Percentiles rank a stretch among this genome's conserved stretches.
phyloP scores from a whole-genome alignment of 164 flowering plant species.

The Magnolia officinalis region DNA sequence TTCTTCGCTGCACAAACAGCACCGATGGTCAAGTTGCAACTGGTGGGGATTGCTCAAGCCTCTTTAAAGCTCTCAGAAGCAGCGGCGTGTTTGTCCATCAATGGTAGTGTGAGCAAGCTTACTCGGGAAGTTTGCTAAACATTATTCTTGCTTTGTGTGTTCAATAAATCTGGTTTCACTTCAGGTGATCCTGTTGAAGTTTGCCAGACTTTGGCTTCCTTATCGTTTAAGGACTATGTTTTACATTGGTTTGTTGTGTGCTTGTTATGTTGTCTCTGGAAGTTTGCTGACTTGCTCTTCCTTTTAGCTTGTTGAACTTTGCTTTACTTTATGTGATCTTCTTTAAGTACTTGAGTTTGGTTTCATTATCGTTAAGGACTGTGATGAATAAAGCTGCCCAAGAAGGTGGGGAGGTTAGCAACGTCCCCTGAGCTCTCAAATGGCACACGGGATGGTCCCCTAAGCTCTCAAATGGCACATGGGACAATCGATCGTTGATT shows the following conservation, averaged over 20 bases:
- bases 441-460: too few relatives aligned
- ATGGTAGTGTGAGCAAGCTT: conserved; percentile 38
- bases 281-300: neutral
- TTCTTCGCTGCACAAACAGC: conserved; percentile 54
- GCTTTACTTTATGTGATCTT: neutral
- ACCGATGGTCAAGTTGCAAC: conserved; percentile 17
- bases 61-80: conserved; percentile 50
- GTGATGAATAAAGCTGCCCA: too few relatives aligned
- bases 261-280: neutral
- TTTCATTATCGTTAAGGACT: too few relatives aligned
- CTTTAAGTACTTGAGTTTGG: neutral
- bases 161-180: neutral
- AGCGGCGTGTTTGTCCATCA: conserved; percentile 75
- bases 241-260: neutral
- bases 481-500: too few relatives aligned
- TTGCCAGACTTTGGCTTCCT: neutral
- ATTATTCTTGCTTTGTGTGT: neutral
- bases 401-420: too few relatives aligned
- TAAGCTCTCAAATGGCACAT: too few relatives aligned
- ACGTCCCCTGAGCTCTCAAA: too few relatives aligned
- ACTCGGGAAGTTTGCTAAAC: neutral
- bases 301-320: neutral
- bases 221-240: neutral
- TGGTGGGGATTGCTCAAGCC: conserved; percentile 42
- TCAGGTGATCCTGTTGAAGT: neutral